A percentile compares a stretch with the other conserved stretches of the same genome.
Evolutionary conservation across 1,284 basidiomycete genomes (phyloP).

Genomic region (Pseudozyma thailandica): DNA sequence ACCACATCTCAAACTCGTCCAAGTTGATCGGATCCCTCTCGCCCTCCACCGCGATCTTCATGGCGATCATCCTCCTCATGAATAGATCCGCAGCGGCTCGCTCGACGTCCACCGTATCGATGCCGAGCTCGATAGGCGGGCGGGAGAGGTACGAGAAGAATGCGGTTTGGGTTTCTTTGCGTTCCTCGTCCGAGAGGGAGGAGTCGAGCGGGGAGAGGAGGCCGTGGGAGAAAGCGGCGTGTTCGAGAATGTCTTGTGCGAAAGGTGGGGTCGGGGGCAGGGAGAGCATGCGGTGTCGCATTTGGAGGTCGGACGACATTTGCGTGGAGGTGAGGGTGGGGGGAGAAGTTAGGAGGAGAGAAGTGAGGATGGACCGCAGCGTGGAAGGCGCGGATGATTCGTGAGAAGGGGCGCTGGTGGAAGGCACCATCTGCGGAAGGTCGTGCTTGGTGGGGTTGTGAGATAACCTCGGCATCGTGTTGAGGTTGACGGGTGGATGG

Average conservation of each 20-base stretch:
- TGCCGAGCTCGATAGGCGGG: conserved; percentile 12
- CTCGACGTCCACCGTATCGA: background rate
- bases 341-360: conserved; percentile 21
- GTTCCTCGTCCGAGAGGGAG: conserved; percentile 1
- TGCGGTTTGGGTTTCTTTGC: background rate
- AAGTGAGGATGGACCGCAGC: conserved; percentile 20
- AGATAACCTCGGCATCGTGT: background rate
- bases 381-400: background rate
- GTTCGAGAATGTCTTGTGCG: conserved; percentile 19
- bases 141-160: conserved; percentile 23
- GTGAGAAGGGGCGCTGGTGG: background rate
- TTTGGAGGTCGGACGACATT: conserved; percentile 27
- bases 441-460: background rate
- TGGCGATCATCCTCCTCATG: background rate
- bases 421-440: too few relatives aligned
- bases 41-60: background rate
- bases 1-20: conserved; percentile 2
- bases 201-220: background rate
- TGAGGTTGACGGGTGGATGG: conserved; percentile 1
- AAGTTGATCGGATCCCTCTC: conserved; percentile 18
- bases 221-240: background rate
- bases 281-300: conserved; percentile 38
- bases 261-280: conserved; percentile 7
- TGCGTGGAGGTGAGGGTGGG: conserved; percentile 9
- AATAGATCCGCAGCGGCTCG: conserved; percentile 3